Evolutionary conservation across 768 basidiomycete genomes (phyloP).

Genomic region (Cystofilobasidium bisporidii): DNA sequence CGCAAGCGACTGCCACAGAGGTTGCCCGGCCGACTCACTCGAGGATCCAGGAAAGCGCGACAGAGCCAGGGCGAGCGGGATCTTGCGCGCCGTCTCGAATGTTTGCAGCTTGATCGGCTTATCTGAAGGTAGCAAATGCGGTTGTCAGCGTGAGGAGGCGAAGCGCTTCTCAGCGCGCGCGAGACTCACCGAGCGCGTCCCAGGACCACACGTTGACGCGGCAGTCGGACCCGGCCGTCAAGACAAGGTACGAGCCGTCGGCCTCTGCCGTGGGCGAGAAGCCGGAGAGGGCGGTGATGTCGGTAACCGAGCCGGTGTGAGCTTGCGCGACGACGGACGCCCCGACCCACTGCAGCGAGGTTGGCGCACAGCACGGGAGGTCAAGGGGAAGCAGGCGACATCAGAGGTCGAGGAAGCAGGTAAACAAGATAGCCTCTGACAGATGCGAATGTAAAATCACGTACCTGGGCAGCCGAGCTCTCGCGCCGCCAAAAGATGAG

Average conservation of each 20-base stretch:
- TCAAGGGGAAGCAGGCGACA: too few relatives aligned
- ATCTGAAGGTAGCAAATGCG: constrained; percentile 27
- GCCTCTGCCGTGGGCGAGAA: constrained; percentile 28
- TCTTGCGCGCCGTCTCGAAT: constrained; percentile 57
- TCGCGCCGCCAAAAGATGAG: constrained; percentile 54
- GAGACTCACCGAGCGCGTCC: not conserved
- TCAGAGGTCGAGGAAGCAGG: too few relatives aligned
- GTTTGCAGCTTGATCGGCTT: constrained; percentile 45
- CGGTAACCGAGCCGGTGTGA: constrained; percentile 47
- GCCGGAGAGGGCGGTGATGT: constrained; percentile 60
- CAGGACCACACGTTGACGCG: constrained; percentile 60
- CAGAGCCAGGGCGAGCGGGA: constrained; percentile 62
- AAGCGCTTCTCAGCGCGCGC: too few relatives aligned
- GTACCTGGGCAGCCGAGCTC: constrained; percentile 36
- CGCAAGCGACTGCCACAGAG: not conserved
- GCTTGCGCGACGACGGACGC: constrained; percentile 45
- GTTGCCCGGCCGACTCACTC: constrained; percentile 44
- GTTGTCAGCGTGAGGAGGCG: constrained; percentile 30
- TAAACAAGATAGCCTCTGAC: too few relatives aligned
- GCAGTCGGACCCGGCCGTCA: constrained; percentile 77
- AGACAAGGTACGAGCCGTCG: constrained; percentile 38
- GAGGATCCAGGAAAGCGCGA: constrained; percentile 56
- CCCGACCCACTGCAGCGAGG: constrained; percentile 51
- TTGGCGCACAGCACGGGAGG: constrained; percentile 30
- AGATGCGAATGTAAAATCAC: not conserved